Percentiles rank a stretch among this genome's conserved stretches.
These are phyloP conservation scores for Ustilaginoidea virens DNA, from an alignment of 2,329 filamentous ascomycete genomes.

Conservation along the genomic window DNA sequence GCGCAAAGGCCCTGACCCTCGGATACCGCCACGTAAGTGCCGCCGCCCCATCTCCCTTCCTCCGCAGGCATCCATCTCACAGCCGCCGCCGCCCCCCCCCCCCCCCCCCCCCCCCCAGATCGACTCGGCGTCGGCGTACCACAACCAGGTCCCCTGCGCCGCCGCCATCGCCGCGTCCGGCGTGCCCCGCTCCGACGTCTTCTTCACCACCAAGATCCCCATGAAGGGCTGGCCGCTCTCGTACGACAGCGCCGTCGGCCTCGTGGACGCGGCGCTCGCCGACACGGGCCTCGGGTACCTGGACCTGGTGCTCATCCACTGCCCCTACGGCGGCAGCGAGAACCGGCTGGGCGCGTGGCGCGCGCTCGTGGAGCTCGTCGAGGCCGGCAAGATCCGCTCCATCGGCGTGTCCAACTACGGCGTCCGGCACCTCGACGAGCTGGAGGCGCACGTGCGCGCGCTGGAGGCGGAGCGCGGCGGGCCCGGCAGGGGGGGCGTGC, in stretches of 20 bases:
- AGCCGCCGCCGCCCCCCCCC: neutral
- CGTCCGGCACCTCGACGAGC: constrained; percentile 44
- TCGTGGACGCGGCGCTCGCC: constrained; percentile 47
- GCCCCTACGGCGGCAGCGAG: constrained; percentile 40
- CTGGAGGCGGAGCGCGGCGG: constrained; percentile 46
- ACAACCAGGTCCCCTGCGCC: constrained; percentile 34
- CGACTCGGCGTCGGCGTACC: constrained; percentile 36
- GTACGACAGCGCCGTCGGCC: constrained; percentile 49
- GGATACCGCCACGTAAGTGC: constrained; percentile 37
- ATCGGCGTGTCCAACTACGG: constrained; percentile 53
- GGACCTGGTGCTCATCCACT: constrained; percentile 49
- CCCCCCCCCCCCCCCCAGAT: constrained; percentile 17
- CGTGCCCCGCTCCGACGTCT: constrained; percentile 31
- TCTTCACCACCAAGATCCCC: constrained; percentile 43
- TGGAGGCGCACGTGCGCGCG: constrained; percentile 42
- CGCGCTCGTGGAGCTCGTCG: constrained; percentile 47
- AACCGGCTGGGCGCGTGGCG: constrained; percentile 44
- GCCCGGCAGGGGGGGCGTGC: constrained; percentile 49
- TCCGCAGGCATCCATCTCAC: neutral
- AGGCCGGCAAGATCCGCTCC: constrained; percentile 44
- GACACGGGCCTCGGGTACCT: constrained; percentile 50
- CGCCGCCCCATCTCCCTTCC: neutral
- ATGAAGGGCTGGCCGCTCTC: constrained; percentile 19
- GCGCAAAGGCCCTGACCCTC: constrained; percentile 28
- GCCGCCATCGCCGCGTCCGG: constrained; percentile 25